These are phyloP conservation scores for Letharia columbiana DNA, from an alignment of 495 filamentous ascomycete species.

Conservation along the genomic window DNA sequence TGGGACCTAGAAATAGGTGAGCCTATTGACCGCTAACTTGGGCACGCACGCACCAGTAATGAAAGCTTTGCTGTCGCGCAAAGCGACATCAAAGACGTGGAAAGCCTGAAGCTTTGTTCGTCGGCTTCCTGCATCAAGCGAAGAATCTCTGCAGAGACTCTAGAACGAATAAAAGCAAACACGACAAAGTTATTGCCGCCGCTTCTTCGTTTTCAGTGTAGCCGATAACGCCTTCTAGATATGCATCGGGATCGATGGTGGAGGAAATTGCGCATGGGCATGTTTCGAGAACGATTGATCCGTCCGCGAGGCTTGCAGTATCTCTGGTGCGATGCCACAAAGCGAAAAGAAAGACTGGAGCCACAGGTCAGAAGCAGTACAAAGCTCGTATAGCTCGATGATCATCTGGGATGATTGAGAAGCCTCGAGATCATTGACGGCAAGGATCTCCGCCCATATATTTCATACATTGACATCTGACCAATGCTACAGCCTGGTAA, in stretches of 20 bases:
- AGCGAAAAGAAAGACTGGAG: background rate
- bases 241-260: background rate
- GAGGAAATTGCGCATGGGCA: background rate
- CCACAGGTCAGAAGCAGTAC: no score
- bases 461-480: background rate
- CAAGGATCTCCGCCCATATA: background rate
- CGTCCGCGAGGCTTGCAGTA: background rate
- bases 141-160: background rate
- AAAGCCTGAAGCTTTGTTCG: background rate
- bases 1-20: slow-evolving; percentile 6
- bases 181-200: background rate
- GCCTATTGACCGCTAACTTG: background rate
- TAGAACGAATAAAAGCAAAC: background rate
- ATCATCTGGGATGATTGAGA: background rate
- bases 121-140: slow-evolving; percentile 2
- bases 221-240: background rate
- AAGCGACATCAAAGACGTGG: slow-evolving; percentile 2
- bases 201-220: background rate
- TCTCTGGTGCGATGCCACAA: no score
- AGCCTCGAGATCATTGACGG: background rate
- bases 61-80: background rate
- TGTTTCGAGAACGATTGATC: background rate
- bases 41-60: background rate
- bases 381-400: background rate
- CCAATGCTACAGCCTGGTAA: background rate